Evolutionary conservation across 2,329 filamentous ascomycete genomes (phyloP), one percentile per base, ranked within the genome.

Genomic region (Talaromyces albobiverticillius): DNA sequence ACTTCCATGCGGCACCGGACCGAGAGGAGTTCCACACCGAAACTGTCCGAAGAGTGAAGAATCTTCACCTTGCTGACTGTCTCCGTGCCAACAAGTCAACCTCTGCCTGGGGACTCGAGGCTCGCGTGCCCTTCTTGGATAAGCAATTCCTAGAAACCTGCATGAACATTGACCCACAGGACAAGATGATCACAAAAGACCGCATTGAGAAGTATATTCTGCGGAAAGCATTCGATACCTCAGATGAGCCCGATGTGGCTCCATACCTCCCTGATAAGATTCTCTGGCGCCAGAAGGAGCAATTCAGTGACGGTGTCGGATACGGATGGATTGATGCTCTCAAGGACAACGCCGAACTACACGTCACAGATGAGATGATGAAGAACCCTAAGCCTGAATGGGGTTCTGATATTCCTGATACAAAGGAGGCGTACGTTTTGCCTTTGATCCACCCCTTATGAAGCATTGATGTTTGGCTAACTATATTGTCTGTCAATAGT

Each of bases 51-150:
- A 87, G 94, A 61, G 89, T 99, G 65, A 95, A 97, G 84, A 93
- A 97, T 84, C 80, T 99, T 62, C 94, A 99, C 70, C 78, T 96
- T 61, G 85, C 92, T n/a, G 94, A 99, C 75, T 97, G 94, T 76
- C 81, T 99, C 66, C 87, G 94, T 65, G 94, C 94, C 73, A 99
- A 99, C 88, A 99, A 99, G 82, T 97, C 93, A 34, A 99, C 94
- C 16, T 92, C 90, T 6, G 94, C 94, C 4, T 99, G 94, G 94
- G 94, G 94, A 68, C 84, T 99, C 31, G 94, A 99, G 79, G 94
- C 95, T 41, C 91, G 94, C 69, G 94, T 99, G 58, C 94, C 94
- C 3, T 99, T 99, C 84, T 79, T 99, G 59, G 94, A 99, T 78
- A 97, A 96, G 82, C 79, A 90, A 80, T 99, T 99, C 83, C 84